Percentiles rank a stretch among this genome's conserved stretches.
Evolutionary conservation across 176 grass and related monocot genomes (phyloP).

Genomic region (Musa troglodytarum): DNA sequence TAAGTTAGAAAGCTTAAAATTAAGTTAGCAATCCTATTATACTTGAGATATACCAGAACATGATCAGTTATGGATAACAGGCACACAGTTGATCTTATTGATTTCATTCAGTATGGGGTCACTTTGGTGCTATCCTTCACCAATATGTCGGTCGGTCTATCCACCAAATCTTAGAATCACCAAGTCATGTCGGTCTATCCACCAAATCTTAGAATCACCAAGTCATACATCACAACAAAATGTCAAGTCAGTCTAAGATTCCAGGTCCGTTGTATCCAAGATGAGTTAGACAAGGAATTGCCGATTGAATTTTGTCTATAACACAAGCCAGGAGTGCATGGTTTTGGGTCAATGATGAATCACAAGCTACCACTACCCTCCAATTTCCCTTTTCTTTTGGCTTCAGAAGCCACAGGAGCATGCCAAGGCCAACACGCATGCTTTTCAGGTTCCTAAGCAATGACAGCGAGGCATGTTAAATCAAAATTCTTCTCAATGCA

Average conservation of each 20-base stretch:
- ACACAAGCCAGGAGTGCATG: no score
- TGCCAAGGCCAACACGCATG: neutral
- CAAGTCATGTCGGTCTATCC: neutral
- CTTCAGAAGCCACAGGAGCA: neutral
- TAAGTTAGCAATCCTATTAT: no score
- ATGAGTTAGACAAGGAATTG: neutral
- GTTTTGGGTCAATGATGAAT: neutral
- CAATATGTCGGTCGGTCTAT: neutral
- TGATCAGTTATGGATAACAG: neutral
- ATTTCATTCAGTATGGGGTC: neutral
- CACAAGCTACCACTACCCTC: neutral
- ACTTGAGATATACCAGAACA: neutral
- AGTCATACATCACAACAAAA: neutral
- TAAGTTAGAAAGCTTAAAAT: no score
- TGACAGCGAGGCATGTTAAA: neutral
- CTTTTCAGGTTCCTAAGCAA: neutral
- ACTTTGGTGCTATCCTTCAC: neutral
- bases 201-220: neutral
- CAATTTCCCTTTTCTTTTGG: neutral
- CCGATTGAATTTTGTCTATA: no score
- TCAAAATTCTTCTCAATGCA: neutral
- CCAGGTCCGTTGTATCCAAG: neutral
- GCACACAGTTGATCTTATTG: neutral
- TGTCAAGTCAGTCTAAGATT: neutral
- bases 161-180: neutral